These are phyloP conservation scores for Ophiocordyceps camponoti-leonardi DNA, from an alignment of 2,329 filamentous ascomycete genomes.

Conservation along the genomic window DNA sequence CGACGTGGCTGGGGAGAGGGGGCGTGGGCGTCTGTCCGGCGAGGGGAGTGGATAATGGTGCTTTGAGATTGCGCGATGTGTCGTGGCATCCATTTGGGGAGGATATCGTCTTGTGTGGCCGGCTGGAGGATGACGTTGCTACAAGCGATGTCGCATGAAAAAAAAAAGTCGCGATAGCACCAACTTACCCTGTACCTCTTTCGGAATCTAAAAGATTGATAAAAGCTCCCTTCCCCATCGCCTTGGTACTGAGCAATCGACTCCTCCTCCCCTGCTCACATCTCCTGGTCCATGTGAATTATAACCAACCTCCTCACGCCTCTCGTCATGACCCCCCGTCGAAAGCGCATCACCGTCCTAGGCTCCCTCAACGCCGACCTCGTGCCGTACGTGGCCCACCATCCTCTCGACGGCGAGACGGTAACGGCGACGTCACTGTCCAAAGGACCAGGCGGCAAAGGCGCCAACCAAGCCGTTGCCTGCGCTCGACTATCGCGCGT, in stretches of 20 bases:
- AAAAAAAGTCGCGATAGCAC: not conserved
- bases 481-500: conserved; percentile 61
- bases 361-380: conserved; percentile 93
- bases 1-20: conserved; percentile 72
- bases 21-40: conserved; percentile 65
- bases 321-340: conserved; percentile 2
- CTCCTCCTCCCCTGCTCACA: too few relatives aligned
- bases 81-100: conserved; percentile 65
- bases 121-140: conserved; percentile 15
- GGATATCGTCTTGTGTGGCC: conserved; percentile 69
- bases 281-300: too few relatives aligned
- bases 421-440: conserved; percentile 63
- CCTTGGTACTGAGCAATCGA: too few relatives aligned
- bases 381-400: conserved; percentile 69
- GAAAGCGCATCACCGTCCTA: conserved; percentile 56
- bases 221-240: too few relatives aligned
- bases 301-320: too few relatives aligned
- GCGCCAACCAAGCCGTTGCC: conserved; percentile 87
- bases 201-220: too few relatives aligned
- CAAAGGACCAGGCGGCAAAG: conserved; percentile 79
- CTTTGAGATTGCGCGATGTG: conserved; percentile 47
- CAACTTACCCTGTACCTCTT: not conserved
- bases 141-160: not conserved
- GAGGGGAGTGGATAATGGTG: conserved; percentile 32
- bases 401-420: conserved; percentile 75